A percentile compares a stretch with the other conserved stretches of the same genome.
phyloP scores from a whole-genome alignment of 2,329 filamentous ascomycete genomes.

The Trichocomaceae sp. region DNA sequence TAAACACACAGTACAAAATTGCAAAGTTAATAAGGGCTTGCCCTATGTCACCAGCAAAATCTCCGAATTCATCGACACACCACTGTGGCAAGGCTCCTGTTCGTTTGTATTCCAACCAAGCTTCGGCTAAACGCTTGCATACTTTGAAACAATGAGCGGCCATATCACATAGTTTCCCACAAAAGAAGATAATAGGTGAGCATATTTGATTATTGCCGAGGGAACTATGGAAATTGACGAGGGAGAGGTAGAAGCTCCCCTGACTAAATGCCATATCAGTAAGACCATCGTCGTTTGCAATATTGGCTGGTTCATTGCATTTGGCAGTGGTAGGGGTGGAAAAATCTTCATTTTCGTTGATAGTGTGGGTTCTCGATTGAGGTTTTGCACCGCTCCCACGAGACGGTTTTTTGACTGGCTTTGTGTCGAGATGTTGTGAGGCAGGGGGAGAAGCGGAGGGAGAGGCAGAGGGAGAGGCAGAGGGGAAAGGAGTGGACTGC shows the following conservation, averaged over 20 bases:
- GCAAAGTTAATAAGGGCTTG: slow-evolving; percentile 30
- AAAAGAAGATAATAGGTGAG: slow-evolving; percentile 1
- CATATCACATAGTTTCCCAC: slow-evolving; percentile 6
- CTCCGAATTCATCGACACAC: slow-evolving; percentile 23
- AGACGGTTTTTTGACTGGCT: not conserved
- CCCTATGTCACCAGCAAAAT: slow-evolving; percentile 25
- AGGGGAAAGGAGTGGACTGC: too few relatives aligned
- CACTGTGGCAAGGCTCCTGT: slow-evolving; percentile 27
- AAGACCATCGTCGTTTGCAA: not conserved
- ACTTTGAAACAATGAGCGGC: slow-evolving; percentile 14
- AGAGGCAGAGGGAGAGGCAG: not conserved
- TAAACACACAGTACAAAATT: slow-evolving; percentile 26
- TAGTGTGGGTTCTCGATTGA: not conserved
- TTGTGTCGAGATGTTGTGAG: not conserved
- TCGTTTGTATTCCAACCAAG: slow-evolving; percentile 25
- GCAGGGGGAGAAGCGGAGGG: not conserved
- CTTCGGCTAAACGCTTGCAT: slow-evolving; percentile 18
- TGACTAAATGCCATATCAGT: not conserved
- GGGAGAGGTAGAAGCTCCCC: slow-evolving; percentile 6
- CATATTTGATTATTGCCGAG: slow-evolving; percentile 6
- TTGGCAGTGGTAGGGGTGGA: too few relatives aligned
- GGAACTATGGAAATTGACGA: slow-evolving; percentile 6
- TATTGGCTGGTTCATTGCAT: not conserved
- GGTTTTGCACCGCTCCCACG: not conserved
- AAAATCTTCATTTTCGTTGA: not conserved